Evolutionary conservation across 208 protist species (phyloP).

Genomic region (Crithidia mellificae): DNA sequence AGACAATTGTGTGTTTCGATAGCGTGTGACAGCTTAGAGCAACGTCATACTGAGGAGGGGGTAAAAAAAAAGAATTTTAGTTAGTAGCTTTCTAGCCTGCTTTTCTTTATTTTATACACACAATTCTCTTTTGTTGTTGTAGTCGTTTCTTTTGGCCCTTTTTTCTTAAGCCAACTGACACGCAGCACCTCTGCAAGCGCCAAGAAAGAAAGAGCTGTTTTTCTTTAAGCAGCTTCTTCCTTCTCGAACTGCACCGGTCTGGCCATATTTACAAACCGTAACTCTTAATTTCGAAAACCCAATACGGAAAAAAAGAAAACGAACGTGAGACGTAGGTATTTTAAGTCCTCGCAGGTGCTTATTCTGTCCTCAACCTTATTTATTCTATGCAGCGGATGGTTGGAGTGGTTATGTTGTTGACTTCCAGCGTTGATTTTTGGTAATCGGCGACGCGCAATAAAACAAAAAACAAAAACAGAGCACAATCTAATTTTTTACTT

Average conservation of each 20-base stretch:
- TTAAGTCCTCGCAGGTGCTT: background rate
- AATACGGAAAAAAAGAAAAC: slow-evolving; percentile 12
- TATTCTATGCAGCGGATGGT: no score
- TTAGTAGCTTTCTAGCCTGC: background rate
- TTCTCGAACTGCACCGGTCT: background rate
- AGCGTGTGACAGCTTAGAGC: background rate
- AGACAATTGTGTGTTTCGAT: slow-evolving; percentile 1
- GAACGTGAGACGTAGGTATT: background rate
- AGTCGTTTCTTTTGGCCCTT: background rate
- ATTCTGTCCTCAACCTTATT: no score
- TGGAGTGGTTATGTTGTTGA: no score
- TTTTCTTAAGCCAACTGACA: background rate
- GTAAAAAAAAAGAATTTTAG: background rate
- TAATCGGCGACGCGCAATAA: no score
- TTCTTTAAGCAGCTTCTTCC: background rate
- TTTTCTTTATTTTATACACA: slow-evolving; percentile 9
- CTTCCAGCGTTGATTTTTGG: no score
- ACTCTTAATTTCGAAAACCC: background rate
- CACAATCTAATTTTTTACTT: no score
- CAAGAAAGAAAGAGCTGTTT: background rate
- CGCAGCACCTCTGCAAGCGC: background rate
- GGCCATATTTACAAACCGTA: slow-evolving; percentile 13
- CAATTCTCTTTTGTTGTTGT: background rate
- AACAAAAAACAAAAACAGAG: no score
- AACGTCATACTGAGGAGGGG: background rate